These are phyloP conservation scores for Elaeis oleifera DNA, from an alignment of 202 grass and related monocot species.

Conservation along the genomic window DNA sequence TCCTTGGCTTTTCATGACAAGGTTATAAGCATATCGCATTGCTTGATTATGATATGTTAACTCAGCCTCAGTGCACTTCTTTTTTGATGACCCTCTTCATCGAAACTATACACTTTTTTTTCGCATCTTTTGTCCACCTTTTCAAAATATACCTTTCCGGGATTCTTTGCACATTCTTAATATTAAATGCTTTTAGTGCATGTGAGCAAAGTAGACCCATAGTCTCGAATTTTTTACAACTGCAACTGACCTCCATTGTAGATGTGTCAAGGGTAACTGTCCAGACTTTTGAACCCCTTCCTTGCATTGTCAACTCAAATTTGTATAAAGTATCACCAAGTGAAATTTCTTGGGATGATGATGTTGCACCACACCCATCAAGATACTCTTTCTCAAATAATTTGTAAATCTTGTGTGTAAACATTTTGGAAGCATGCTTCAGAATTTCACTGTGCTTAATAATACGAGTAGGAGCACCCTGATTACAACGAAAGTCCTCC, in stretches of 20 bases:
- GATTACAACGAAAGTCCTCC: conserved; percentile 50
- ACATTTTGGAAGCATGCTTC: conserved; percentile 63
- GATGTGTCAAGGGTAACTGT: conserved; percentile 44
- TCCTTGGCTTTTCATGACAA: too few relatives aligned
- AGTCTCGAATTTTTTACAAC: conserved; percentile 71
- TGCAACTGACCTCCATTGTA: conserved; percentile 41
- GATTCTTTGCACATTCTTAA: neutral
- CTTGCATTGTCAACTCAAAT: conserved; percentile 78
- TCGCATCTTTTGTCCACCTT: neutral
- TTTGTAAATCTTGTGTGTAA: conserved; percentile 80
- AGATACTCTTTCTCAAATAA: conserved; percentile 75
- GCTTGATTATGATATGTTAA: too few relatives aligned
- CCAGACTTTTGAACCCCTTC: conserved; percentile 47
- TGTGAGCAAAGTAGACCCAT: conserved; percentile 80
- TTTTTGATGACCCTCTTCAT: too few relatives aligned
- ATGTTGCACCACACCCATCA: conserved; percentile 43
- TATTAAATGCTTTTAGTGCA: conserved; percentile 7
- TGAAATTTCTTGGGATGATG: neutral
- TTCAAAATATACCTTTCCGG: neutral
- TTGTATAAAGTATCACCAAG: conserved; percentile 30
- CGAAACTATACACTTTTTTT: neutral
- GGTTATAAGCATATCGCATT: too few relatives aligned
- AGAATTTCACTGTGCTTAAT: conserved; percentile 79
- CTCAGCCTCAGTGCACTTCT: too few relatives aligned
- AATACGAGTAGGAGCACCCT: conserved; percentile 48